These are phyloP conservation scores for Phytophthora quininea DNA, from an alignment of 352 stramenopile species.

Conservation along the genomic window DNA sequence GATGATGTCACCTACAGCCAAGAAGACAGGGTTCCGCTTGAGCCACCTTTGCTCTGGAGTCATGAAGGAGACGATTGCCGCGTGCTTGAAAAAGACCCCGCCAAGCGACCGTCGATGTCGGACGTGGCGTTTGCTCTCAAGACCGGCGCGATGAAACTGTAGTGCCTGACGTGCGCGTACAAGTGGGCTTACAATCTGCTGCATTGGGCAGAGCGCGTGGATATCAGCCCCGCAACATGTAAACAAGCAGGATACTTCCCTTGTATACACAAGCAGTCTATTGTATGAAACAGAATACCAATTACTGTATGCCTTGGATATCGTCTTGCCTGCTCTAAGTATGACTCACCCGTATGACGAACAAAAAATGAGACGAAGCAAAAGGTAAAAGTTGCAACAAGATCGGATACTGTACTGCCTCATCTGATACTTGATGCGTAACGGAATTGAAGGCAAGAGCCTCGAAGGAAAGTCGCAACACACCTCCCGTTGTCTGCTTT, in stretches of 20 bases:
- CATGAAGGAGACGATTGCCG: slow-evolving; percentile 71
- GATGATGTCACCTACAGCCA: slow-evolving; percentile 41
- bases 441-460: too few relatives aligned
- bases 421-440: too few relatives aligned
- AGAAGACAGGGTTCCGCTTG: slow-evolving; percentile 61
- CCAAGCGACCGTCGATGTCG: slow-evolving; percentile 59
- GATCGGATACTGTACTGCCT: too few relatives aligned
- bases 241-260: background rate
- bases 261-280: background rate
- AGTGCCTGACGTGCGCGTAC: slow-evolving; percentile 11
- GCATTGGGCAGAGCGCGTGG: background rate
- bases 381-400: too few relatives aligned
- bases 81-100: slow-evolving; percentile 65
- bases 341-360: too few relatives aligned
- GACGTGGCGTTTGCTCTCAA: slow-evolving; percentile 67
- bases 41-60: slow-evolving; percentile 60
- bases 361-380: too few relatives aligned
- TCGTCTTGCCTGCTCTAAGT: too few relatives aligned
- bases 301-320: too few relatives aligned
- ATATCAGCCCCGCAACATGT: background rate
- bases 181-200: background rate
- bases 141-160: slow-evolving; percentile 63
- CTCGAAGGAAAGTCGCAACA: too few relatives aligned
- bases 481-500: too few relatives aligned
- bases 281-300: background rate